A percentile compares a stretch with the other conserved stretches of the same genome.
These are phyloP conservation scores for Bipolaris zeicola DNA, from an alignment of 2,329 filamentous ascomycete species.

Conservation along the genomic window DNA sequence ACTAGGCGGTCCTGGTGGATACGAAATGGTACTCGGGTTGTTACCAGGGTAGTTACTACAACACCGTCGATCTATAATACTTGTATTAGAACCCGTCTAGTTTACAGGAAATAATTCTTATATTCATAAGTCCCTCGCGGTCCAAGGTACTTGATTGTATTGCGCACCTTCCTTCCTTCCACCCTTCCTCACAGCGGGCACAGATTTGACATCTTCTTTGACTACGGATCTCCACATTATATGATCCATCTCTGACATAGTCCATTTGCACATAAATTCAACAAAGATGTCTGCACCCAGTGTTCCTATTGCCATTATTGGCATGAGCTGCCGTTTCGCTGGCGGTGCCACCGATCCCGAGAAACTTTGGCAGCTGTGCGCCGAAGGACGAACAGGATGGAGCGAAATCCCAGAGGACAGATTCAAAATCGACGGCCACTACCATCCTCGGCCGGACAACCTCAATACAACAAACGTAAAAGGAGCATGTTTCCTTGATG, in stretches of 20 bases:
- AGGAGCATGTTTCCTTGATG: conserved; percentile 12
- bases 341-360: conserved; percentile 38
- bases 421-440: conserved; percentile 22
- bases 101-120: not conserved
- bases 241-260: not conserved
- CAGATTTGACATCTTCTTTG: not conserved
- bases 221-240: not conserved
- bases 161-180: not conserved
- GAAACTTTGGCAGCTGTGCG: conserved; percentile 44
- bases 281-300: not conserved
- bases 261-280: not conserved
- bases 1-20: not conserved
- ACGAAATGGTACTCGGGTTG: not conserved
- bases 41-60: not conserved
- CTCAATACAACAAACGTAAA: not conserved
- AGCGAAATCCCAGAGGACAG: conserved; percentile 32
- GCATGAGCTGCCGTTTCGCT: conserved; percentile 45
- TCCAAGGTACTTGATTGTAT: not conserved
- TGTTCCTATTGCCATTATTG: conserved; percentile 13
- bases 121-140: not conserved
- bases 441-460: conserved; percentile 9
- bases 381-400: conserved; percentile 36
- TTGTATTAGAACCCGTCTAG: not conserved
- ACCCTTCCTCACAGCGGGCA: not conserved
- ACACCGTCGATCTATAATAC: not conserved